Conservation (phyloP, 306 rosid species). For the Rosa lucieae region DNA sequence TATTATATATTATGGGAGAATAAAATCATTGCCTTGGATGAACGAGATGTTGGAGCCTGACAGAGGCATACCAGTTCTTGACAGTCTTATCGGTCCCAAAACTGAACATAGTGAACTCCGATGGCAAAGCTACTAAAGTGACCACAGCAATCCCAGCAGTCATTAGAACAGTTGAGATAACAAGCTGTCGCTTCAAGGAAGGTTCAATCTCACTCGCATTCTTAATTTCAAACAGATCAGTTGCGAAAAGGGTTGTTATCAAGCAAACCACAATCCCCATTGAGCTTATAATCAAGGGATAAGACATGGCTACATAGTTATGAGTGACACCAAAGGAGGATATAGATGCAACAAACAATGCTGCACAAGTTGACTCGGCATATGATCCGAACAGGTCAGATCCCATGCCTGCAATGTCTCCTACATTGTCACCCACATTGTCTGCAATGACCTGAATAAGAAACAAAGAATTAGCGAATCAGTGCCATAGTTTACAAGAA, state of each 20-base stretch:
- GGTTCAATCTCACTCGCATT: conserved; percentile 50
- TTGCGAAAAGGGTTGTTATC: conserved; percentile 62
- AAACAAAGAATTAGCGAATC: conserved; percentile 8
- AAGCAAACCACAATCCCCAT: conserved; percentile 71
- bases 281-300: conserved; percentile 66
- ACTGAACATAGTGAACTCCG: conserved; percentile 63
- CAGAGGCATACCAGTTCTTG: conserved; percentile 56
- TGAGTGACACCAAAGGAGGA: conserved; percentile 60
- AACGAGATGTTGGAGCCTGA: background rate
- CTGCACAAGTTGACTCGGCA: conserved; percentile 74
- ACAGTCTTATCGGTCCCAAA: conserved; percentile 51
- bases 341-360: conserved; percentile 71
- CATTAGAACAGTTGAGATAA: conserved; percentile 60
- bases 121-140: conserved; percentile 59
- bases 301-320: conserved; percentile 72
- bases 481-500: background rate
- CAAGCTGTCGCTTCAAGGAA: conserved; percentile 58
- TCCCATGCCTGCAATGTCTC: conserved; percentile 83
- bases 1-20: conserved; percentile 6
- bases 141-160: conserved; percentile 58
- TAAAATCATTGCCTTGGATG: background rate
- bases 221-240: conserved; percentile 58
- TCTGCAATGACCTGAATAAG: conserved; percentile 68
- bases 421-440: conserved; percentile 75
- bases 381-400: conserved; percentile 73